Base-by-base conservation (phyloP, 768 basidiomycete species). In the Amanita subjunquillea region DNA sequence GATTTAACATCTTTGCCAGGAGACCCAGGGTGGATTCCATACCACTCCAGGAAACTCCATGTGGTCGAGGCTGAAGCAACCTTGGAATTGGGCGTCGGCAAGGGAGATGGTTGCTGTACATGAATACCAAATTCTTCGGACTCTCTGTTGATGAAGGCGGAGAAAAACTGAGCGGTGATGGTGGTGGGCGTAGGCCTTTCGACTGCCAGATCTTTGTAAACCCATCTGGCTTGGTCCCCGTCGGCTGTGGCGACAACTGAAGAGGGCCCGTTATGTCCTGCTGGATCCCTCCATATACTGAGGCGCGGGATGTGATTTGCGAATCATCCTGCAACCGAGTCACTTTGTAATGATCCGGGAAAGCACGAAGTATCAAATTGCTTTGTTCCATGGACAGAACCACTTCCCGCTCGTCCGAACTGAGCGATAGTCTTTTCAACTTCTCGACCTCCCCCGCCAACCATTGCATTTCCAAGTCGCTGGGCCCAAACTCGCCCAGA, bases 11-110 rank as follows among this genome's bases (percentile, higher is more conserved):
- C 17, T 43, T 44, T 42, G 1, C 57, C 54, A 6, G 67, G 68
- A 6, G 68, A 63, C 50, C 65, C 67, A 0, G 66, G 63, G 48
- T 64, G 67, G n/a, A 68, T 67, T 2, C 67, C 67, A 55, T 67
- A 64, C 62, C 65, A 69, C 47, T 67, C 67, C 38, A 69, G 58
- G 50, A 69, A 68, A 57, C 65, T 68, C 50, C 68, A 55, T 8
- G 67, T 69, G 8, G 68, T 63, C 0, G 68, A 69, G 52, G 67
- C 60, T 29, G 68, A 67, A 52, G 66, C 59, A 36, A 65, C 57
- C 22, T 54, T 56, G 41, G 65, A 51, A 27, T 65, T 62, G 3
- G 68, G 65, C 1, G 63, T 55, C 32, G 15, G 51, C 47, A n/a
- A 43, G 44, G 46, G 47, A 43, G 56, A 49, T 55, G 52, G 17